Evolutionary conservation across 202 grass and related monocot genomes (phyloP).

Genomic region (Zizania palustris): DNA sequence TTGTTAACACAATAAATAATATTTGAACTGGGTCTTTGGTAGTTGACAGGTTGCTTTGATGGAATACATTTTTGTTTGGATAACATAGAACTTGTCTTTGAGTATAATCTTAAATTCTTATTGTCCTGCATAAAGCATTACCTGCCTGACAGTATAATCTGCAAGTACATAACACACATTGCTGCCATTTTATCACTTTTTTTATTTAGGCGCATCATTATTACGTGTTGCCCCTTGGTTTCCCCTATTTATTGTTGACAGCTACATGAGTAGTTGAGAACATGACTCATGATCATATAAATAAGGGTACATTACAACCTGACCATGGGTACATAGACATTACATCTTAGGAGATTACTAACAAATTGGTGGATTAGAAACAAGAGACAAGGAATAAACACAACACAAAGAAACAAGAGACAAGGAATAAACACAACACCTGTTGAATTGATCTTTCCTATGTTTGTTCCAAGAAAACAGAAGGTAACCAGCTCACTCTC

Average conservation of each 20-base stretch:
- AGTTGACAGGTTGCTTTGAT: conserved; percentile 26
- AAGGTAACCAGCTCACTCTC: neutral
- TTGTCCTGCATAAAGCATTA: conserved; percentile 3
- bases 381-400: neutral
- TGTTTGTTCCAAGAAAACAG: neutral
- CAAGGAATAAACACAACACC: neutral
- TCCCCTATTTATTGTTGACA: neutral
- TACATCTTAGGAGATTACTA: conserved; percentile 4
- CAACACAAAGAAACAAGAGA: too few relatives aligned
- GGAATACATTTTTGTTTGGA: conserved; percentile 23
- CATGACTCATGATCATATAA: neutral
- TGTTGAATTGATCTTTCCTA: neutral
- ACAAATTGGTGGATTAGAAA: neutral
- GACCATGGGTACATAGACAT: neutral
- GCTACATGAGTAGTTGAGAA: too few relatives aligned
- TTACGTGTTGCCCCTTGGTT: neutral
- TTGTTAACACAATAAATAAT: conserved; percentile 10
- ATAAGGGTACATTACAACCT: neutral
- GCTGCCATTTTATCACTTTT: neutral
- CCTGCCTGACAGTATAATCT: neutral
- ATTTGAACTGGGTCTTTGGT: conserved; percentile 31
- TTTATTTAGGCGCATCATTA: neutral
- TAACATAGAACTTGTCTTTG: conserved; percentile 3
- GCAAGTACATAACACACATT: conserved; percentile 1
- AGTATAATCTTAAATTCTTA: conserved; percentile 10